Conservation (phyloP, 179 eudicot genomes). For the Sideroxylon spinosum region DNA sequence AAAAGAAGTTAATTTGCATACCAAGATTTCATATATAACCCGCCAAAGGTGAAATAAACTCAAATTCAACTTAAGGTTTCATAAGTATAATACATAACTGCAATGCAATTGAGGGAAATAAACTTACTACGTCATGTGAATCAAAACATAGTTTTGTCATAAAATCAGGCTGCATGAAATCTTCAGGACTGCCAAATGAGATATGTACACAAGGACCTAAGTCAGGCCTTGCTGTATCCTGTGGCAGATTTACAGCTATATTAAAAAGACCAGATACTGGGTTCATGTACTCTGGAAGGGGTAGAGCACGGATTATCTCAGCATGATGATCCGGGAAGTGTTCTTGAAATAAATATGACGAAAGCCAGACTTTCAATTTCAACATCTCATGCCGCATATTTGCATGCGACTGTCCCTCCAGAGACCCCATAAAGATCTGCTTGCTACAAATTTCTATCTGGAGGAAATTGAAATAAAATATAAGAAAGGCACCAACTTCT, state of each 20-base stretch:
- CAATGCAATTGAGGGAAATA: neutral
- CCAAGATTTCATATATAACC: too few relatives aligned
- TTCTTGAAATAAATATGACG: constrained; percentile 49
- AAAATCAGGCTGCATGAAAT: constrained; percentile 62
- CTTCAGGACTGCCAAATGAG: constrained; percentile 65
- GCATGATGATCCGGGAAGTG: constrained; percentile 55
- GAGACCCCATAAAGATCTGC: constrained; percentile 52
- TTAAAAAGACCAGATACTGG: constrained; percentile 69
- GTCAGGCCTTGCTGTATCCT: constrained; percentile 47
- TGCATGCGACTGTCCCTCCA: constrained; percentile 42
- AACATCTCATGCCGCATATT: constrained; percentile 44
- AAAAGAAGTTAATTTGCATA: too few relatives aligned
- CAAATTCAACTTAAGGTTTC: neutral
- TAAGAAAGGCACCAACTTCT: neutral
- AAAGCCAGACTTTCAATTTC: constrained; percentile 61
- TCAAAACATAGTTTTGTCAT: constrained; percentile 54
- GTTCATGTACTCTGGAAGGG: constrained; percentile 70
- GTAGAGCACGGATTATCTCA: constrained; percentile 56
- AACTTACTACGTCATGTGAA: constrained; percentile 65
- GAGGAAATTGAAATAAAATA: constrained; percentile 5
- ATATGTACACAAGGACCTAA: constrained; percentile 71
- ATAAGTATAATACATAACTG: neutral
- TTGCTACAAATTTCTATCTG: constrained; percentile 62
- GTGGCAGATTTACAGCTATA: constrained; percentile 59
- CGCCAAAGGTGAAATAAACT: neutral